Base-by-base conservation (phyloP, 108 stramenopile species). In the Skeletonema menzelii region DNA sequence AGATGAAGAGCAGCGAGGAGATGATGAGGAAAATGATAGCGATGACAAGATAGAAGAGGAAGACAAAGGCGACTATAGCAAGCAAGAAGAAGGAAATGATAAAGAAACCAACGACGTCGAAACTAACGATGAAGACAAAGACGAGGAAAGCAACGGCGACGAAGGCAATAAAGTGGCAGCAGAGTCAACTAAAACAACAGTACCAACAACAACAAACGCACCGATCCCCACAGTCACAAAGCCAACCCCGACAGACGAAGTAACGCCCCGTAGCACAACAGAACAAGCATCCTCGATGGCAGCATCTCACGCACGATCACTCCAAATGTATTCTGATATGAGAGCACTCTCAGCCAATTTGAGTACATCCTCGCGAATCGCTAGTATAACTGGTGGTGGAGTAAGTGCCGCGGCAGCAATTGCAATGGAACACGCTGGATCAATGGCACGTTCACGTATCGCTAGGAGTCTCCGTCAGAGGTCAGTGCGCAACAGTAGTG, bases 271-370 rank as follows among this genome's bases (percentile, higher is more conserved):
- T 12, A 24, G 34, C 19, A 30, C 67, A 14, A 19, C 70, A 22
- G 56, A 67, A 22, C 20, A 15, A 53, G 19, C 49, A 22, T 22
- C 49, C 22, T 53, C 49, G 8, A 22, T 22, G n/a, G 49, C 49
- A 42, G 20, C 40, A 40, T 20, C 30, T 38, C 76, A 78, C 26
- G 75, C 70, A 17, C 77, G 77, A 55, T 87, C 91, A 4, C 68
- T 88, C 20, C 84, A 88, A 53, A 87, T 93, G 75, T 90, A 91
- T 71, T 75, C 87, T 1, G 83, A 87, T 24, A 94, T 96, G 59
- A 83, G 88, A 67, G 73, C 73, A 1, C 77, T 86, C 69, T 85
- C 91, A 28, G 90, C 93, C 5, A 88, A 84, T 44, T 62, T 90
- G 61, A 82, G 80, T 24, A 79, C 76, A 11, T 84, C 89, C 13